Conservation (phyloP, 768 basidiomycete genomes). For the Lactarius psammicola region DNA sequence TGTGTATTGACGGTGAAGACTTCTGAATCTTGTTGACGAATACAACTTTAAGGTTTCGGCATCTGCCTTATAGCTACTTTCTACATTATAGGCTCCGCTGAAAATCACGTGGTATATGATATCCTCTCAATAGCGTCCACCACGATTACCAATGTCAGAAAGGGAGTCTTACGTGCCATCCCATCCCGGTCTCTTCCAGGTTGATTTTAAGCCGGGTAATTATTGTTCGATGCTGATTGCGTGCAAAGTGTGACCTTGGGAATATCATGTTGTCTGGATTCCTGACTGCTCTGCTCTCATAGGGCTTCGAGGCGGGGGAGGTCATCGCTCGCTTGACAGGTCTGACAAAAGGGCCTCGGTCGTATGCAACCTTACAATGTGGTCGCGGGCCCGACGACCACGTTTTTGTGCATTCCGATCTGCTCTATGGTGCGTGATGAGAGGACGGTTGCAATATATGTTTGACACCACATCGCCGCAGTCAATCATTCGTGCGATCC, state of each 20-base stretch:
- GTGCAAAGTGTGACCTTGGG: constrained; percentile 32
- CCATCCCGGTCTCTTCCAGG: constrained; percentile 38
- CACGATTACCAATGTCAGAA: not conserved
- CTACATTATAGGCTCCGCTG: not conserved
- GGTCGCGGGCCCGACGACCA: constrained; percentile 47
- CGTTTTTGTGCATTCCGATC: constrained; percentile 57
- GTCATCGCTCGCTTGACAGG: constrained; percentile 38
- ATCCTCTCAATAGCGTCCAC: not conserved
- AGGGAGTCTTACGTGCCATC: constrained; percentile 35
- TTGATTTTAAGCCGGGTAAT: constrained; percentile 40
- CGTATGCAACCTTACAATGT: constrained; percentile 55
- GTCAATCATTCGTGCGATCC: constrained; percentile 67
- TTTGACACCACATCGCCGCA: constrained; percentile 25
- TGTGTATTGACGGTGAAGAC: constrained; percentile 18
- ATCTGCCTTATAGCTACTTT: constrained; percentile 15
- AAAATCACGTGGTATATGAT: not conserved
- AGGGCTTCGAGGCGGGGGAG: constrained; percentile 44
- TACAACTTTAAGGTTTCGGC: constrained; percentile 21
- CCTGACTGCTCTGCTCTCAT: not conserved
- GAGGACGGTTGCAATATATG: not conserved
- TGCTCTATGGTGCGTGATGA: constrained; percentile 50
- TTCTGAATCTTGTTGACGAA: not conserved
- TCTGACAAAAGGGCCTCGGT: constrained; percentile 38
- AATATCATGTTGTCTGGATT: not conserved
- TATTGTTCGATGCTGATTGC: constrained; percentile 41